These are phyloP conservation scores for Cinnamomum micranthum DNA, from an alignment of 164 flowering plant genomes.

Conservation along the genomic window DNA sequence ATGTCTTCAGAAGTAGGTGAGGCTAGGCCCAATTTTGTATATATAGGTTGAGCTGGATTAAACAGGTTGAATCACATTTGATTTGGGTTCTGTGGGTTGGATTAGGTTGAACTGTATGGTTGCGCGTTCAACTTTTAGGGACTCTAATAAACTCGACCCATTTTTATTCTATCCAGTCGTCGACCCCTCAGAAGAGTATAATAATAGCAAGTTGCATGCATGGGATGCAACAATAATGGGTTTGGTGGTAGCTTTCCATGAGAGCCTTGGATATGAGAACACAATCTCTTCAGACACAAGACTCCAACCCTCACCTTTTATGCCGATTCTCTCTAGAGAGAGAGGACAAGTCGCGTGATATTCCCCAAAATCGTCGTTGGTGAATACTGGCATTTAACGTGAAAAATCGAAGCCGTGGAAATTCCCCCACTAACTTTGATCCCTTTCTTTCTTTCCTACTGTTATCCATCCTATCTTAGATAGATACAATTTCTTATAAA, in stretches of 20 bases:
- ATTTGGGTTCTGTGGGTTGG: no score
- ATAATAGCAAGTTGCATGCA: neutral
- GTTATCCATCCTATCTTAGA: no score
- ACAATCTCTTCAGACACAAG: constrained; percentile 52
- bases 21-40: no score
- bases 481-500: neutral
- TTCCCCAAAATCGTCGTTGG: constrained; percentile 31
- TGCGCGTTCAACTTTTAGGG: neutral
- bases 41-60: no score
- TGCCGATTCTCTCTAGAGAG: constrained; percentile 37
- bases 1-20: no score
- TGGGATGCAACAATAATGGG: constrained; percentile 32
- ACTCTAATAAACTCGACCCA: neutral
- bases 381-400: constrained; percentile 46
- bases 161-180: neutral
- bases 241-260: constrained; percentile 54
- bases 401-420: constrained; percentile 20
- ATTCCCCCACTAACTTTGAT: neutral
- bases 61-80: no score
- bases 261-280: neutral
- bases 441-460: neutral
- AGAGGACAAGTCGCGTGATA: constrained; percentile 46
- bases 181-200: neutral
- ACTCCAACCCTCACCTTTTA: constrained; percentile 66
- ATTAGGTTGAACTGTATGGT: no score